Conservation (phyloP, 1,284 basidiomycete species). For the Cystobasidium slooffiae region DNA sequence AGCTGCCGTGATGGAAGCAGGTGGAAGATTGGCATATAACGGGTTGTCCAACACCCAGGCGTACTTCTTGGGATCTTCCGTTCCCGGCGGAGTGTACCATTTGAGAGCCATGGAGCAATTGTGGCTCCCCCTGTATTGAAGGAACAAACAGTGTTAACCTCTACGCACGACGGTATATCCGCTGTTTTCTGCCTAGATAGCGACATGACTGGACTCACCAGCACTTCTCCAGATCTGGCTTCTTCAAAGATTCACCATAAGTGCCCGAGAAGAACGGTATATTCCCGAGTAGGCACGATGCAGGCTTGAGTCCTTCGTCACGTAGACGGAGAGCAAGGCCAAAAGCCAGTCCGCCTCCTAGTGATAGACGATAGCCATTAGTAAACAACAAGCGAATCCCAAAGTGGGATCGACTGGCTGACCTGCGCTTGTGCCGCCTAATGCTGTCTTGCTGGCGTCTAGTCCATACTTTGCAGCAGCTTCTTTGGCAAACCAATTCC, state of each 20-base stretch:
- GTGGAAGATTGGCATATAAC: constrained; percentile 12
- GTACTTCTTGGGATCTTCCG: constrained; percentile 24
- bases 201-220: background rate
- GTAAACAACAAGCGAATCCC: too few relatives aligned
- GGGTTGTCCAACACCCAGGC: constrained; percentile 8
- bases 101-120: constrained; percentile 18
- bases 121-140: constrained; percentile 12
- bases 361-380: background rate
- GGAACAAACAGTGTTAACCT: background rate
- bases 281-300: constrained; percentile 6
- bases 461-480: constrained; percentile 9
- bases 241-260: constrained; percentile 16
- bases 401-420: background rate
- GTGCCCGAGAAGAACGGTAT: constrained; percentile 22
- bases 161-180: background rate
- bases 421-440: constrained; percentile 30
- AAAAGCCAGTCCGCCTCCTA: constrained; percentile 16
- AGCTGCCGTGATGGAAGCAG: constrained; percentile 12
- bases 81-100: constrained; percentile 17
- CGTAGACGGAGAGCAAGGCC: constrained; percentile 12
- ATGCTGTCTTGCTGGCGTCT: background rate
- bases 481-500: constrained; percentile 6
- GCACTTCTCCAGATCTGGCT: constrained; percentile 17
- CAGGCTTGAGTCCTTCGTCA: background rate
- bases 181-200: background rate